These are phyloP conservation scores for Citrus cavaleriei DNA, from an alignment of 345 rosid genomes.

Conservation along the genomic window DNA sequence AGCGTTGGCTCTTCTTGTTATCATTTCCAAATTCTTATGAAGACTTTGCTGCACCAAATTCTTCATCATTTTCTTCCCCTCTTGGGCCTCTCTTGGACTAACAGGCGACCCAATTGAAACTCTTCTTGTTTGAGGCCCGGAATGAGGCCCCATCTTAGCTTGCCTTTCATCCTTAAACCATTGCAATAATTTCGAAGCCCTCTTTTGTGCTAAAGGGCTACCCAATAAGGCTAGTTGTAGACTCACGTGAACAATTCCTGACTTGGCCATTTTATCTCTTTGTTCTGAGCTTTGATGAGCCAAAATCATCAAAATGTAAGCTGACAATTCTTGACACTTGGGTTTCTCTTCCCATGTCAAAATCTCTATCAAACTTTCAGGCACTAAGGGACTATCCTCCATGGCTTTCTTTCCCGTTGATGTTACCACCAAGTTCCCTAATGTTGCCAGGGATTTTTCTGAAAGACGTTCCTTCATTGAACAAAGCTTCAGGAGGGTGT, in stretches of 20 bases:
- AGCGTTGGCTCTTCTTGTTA: constrained; percentile 60
- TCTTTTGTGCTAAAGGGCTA: constrained; percentile 71
- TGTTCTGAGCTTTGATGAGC: constrained; percentile 80
- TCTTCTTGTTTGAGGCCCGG: constrained; percentile 79
- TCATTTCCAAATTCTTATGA: constrained; percentile 83
- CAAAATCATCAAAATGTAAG: constrained; percentile 72
- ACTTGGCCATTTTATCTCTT: constrained; percentile 66
- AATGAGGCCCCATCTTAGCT: constrained; percentile 81
- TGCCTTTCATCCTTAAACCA: constrained; percentile 95
- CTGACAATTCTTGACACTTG: constrained; percentile 78
- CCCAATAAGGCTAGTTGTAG: constrained; percentile 74
- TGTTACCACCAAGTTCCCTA: constrained; percentile 77
- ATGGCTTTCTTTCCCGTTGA: constrained; percentile 73
- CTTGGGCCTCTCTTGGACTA: constrained; percentile 43
- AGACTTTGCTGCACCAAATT: constrained; percentile 82
- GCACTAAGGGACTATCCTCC: constrained; percentile 53
- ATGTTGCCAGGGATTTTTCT: constrained; percentile 65
- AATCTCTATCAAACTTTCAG: constrained; percentile 63
- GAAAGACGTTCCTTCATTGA: constrained; percentile 42
- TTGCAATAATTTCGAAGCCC: constrained; percentile 74
- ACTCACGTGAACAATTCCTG: constrained; percentile 73
- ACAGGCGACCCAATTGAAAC: constrained; percentile 53
- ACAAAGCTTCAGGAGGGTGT: constrained; percentile 42
- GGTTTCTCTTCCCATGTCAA: constrained; percentile 87
- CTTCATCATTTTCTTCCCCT: constrained; percentile 79